A percentile compares a stretch with the other conserved stretches of the same genome.
Conservation (phyloP, 2,329 filamentous ascomycete species). For the Chalara sp. region DNA sequence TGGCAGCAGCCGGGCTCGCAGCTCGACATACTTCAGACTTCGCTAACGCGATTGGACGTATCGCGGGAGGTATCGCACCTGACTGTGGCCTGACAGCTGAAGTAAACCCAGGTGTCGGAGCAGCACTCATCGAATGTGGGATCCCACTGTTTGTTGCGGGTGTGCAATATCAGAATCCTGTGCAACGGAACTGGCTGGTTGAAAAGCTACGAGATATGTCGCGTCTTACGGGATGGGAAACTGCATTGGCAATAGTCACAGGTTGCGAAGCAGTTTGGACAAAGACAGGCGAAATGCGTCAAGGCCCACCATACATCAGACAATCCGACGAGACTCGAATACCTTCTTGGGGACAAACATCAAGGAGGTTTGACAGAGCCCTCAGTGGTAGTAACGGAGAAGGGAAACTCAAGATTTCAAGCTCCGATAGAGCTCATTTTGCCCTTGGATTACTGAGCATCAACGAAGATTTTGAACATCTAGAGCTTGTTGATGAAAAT, state of each 20-base stretch:
- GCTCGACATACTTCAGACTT: constrained; percentile 64
- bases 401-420: constrained; percentile 53
- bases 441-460: constrained; percentile 72
- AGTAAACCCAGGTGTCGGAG: constrained; percentile 71
- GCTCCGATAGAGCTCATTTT: constrained; percentile 60
- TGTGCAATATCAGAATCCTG: constrained; percentile 64
- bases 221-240: constrained; percentile 80
- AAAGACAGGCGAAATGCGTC: constrained; percentile 63
- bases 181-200: constrained; percentile 73
- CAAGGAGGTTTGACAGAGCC: constrained; percentile 43
- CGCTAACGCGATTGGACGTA: constrained; percentile 71
- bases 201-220: constrained; percentile 68
- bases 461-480: constrained; percentile 65
- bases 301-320: constrained; percentile 67
- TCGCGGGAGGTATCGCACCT: constrained; percentile 63
- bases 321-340: constrained; percentile 31
- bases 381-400: constrained; percentile 42
- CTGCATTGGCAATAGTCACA: constrained; percentile 70
- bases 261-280: constrained; percentile 84
- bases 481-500: constrained; percentile 42
- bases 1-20: constrained; percentile 76
- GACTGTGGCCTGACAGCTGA: constrained; percentile 37
- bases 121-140: constrained; percentile 73
- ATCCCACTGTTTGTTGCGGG: constrained; percentile 84
- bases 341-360: constrained; percentile 40